Base-by-base conservation (phyloP, 768 basidiomycete genomes). In the Mycena metata region DNA sequence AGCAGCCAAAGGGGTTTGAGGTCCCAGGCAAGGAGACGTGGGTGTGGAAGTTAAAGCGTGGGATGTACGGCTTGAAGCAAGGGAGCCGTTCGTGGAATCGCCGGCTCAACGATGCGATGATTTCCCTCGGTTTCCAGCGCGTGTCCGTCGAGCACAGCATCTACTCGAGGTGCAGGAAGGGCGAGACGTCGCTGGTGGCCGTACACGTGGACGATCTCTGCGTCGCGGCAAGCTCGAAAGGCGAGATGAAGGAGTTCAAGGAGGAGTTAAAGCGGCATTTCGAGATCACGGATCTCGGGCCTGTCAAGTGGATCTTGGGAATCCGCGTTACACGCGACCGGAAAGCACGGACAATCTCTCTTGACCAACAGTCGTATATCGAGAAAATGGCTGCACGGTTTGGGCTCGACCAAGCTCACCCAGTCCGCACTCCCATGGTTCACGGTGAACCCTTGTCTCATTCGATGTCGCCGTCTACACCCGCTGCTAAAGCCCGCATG, bases 181-280 rank as follows among this genome's bases (percentile, higher is more conserved):
- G 64, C 0, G 23, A 42, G 11, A 35, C 77, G 0, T 17, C 51
- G 17, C 51, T 52, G 2, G 51, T 52, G 16, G 62, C 75, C 0
- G 64, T 79, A 0, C 79, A 73, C 67, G 78, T 78, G 0, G 76
- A 80, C 45, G 76, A 79, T 33, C 55, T 77, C 0, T 46, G 73
- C 5, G 17, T 79, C 5, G 64, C 74, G 13, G 41, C 56, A 0
- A 71, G 60, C 3, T 26, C 41, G 5, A 21, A 23, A 46, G 5
- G 59, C 59, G 60, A 46, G 45, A n/a, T 21, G 56, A 33, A 17
- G 64, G 13, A 8, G 1, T 51, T 35, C 67, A 75, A 49, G 43
- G 15, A 46, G 65, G 67, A 45, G 51, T 74, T 10, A 17, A 63
- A 11, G 3, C 2, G 7, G 19, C 58, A 11, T 7, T 72, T 75